These are phyloP conservation scores for Cryptococcus floricola DNA, from an alignment of 1,284 basidiomycete species.

Conservation along the genomic window DNA sequence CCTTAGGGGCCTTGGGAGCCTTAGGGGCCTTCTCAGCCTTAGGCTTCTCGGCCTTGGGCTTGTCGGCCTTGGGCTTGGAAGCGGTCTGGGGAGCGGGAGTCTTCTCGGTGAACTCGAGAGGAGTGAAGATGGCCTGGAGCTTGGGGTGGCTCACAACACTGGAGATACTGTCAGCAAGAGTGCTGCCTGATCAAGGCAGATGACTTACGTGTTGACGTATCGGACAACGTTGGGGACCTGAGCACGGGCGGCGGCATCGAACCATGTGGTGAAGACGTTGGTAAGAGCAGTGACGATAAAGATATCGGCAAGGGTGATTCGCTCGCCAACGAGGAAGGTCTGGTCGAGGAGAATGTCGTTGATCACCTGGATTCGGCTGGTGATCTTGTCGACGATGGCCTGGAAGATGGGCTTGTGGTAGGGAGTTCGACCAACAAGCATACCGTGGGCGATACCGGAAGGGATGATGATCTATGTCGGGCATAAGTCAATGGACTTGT, in stretches of 20 bases:
- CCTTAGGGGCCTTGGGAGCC: slow-evolving; percentile 56
- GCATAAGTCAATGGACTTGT: not conserved
- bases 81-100: slow-evolving; percentile 68
- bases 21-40: slow-evolving; percentile 49
- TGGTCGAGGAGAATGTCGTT: slow-evolving; percentile 69
- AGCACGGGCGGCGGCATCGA: slow-evolving; percentile 64
- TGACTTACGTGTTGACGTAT: slow-evolving; percentile 64
- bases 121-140: slow-evolving; percentile 60
- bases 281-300: slow-evolving; percentile 61
- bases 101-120: slow-evolving; percentile 64
- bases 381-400: slow-evolving; percentile 30
- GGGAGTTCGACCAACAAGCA: slow-evolving; percentile 51
- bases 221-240: slow-evolving; percentile 76
- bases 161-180: slow-evolving; percentile 8
- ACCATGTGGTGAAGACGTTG: slow-evolving; percentile 49
- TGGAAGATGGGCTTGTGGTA: slow-evolving; percentile 62
- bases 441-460: slow-evolving; percentile 46
- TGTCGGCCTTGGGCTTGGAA: slow-evolving; percentile 50
- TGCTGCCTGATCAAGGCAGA: not conserved
- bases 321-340: slow-evolving; percentile 91
- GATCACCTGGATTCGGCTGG: slow-evolving; percentile 52
- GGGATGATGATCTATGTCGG: slow-evolving; percentile 36
- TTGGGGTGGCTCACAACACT: slow-evolving; percentile 73
- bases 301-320: slow-evolving; percentile 90
- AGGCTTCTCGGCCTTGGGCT: slow-evolving; percentile 51